These are phyloP conservation scores for Polymyxa betae DNA, from an alignment of 208 protist species.

Conservation along the genomic window DNA sequence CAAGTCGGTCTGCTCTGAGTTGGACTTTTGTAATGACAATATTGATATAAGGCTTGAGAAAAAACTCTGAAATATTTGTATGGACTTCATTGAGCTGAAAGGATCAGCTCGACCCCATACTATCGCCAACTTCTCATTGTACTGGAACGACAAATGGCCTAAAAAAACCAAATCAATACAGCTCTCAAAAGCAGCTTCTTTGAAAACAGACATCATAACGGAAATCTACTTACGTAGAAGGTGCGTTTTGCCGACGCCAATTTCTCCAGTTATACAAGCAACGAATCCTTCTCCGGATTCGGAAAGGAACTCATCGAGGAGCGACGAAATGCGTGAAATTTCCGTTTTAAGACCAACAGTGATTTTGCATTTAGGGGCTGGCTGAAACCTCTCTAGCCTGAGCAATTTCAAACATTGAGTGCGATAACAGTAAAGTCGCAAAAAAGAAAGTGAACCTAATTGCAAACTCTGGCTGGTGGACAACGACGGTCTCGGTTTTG, in stretches of 20 bases:
- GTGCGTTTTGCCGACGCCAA: conserved; percentile 41
- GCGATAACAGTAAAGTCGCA: not conserved
- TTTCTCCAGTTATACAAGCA: not conserved
- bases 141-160: not conserved
- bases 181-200: not conserved
- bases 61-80: not conserved
- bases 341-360: not conserved
- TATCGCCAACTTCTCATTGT: not conserved
- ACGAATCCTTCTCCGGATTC: not conserved
- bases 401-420: not conserved
- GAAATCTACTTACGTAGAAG: not conserved
- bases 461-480: no score
- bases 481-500: conserved; percentile 64
- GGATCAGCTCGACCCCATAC: conserved; percentile 39
- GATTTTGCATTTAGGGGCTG: not conserved
- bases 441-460: no score
- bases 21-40: not conserved
- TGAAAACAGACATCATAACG: not conserved
- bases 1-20: not conserved
- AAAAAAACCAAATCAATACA: not conserved
- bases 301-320: not conserved
- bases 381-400: not conserved
- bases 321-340: not conserved
- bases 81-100: not conserved
- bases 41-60: not conserved